Percentiles rank a stretch among this genome's conserved stretches.
Conservation (phyloP, 805 yeast species). For the Kluyveromyces dobzhanskii region DNA sequence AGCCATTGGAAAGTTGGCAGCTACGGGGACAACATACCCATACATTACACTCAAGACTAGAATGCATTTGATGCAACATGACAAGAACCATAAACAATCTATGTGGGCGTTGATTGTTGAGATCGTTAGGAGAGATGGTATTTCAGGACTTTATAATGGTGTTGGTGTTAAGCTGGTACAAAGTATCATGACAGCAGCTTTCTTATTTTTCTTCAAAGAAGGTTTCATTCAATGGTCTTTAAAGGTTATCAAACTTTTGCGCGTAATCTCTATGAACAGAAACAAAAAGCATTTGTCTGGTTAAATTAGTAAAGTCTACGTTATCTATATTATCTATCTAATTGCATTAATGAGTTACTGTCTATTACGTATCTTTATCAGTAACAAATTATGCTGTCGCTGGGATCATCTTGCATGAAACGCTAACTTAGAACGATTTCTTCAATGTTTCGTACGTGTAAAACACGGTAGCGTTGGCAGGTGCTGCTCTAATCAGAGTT, state of each 20-base stretch:
- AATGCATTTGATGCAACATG: slow-evolving; percentile 54
- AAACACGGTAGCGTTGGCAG: slow-evolving; percentile 85
- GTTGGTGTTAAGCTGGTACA: slow-evolving; percentile 72
- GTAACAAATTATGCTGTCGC: no score
- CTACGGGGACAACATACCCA: slow-evolving; percentile 88
- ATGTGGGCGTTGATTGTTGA: slow-evolving; percentile 46
- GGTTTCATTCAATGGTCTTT: slow-evolving; percentile 60
- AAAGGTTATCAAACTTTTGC: slow-evolving; percentile 37
- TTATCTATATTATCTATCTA: no score
- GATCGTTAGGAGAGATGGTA: slow-evolving; percentile 62
- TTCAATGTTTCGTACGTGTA: slow-evolving; percentile 56
- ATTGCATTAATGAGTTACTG: no score
- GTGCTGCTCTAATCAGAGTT: slow-evolving; percentile 72
- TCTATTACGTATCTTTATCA: no score
- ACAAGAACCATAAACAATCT: slow-evolving; percentile 7
- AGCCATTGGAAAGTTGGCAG: slow-evolving; percentile 80
- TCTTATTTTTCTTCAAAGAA: slow-evolving; percentile 84
- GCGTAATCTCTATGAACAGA: slow-evolving; percentile 6
- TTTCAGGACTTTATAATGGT: slow-evolving; percentile 74
- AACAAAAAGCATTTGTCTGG: background rate
- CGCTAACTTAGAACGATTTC: slow-evolving; percentile 7
- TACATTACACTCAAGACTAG: slow-evolving; percentile 84
- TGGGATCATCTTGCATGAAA: no score
- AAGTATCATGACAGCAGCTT: slow-evolving; percentile 81
- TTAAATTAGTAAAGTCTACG: background rate